Percentiles rank a stretch among this genome's conserved stretches.
Conservation (phyloP, 202 grass and related monocot genomes). For the Musa balbisiana region DNA sequence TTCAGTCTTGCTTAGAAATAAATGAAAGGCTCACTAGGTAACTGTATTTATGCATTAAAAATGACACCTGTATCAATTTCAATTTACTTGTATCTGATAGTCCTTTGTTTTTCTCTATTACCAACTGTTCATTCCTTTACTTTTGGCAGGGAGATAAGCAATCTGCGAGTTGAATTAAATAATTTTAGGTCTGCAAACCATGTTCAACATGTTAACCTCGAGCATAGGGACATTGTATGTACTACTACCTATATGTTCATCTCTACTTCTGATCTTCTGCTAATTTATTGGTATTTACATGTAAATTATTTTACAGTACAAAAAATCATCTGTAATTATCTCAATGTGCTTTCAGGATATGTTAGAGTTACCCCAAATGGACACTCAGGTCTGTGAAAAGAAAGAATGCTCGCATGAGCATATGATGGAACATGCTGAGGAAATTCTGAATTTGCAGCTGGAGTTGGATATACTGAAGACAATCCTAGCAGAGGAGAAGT, state of each 20-base stretch:
- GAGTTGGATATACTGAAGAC: constrained; percentile 71
- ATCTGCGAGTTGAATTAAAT: constrained; percentile 49
- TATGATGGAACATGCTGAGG: constrained; percentile 28
- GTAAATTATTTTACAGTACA: background rate
- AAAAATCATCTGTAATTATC: background rate
- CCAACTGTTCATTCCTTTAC: background rate
- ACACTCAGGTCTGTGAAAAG: constrained; percentile 17
- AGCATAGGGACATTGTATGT: constrained; percentile 25
- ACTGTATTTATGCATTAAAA: constrained; percentile 17
- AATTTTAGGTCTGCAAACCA: constrained; percentile 22
- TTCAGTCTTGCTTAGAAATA: constrained; percentile 71
- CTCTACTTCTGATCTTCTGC: background rate
- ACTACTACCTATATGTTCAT: constrained; percentile 2
- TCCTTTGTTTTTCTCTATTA: background rate
- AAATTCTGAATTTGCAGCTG: constrained; percentile 55
- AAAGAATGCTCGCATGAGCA: constrained; percentile 29
- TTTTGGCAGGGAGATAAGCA: constrained; percentile 59
- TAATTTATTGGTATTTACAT: background rate
- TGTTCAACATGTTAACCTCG: constrained; percentile 14
- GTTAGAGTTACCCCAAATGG: constrained; percentile 12
- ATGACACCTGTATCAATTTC: background rate
- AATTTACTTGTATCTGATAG: background rate
- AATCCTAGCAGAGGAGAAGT: constrained; percentile 70
- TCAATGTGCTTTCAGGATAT: constrained; percentile 4
- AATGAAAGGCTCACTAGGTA: constrained; percentile 80